Conservation (phyloP, 495 filamentous ascomycete species). For the Aspergillus diversus region DNA sequence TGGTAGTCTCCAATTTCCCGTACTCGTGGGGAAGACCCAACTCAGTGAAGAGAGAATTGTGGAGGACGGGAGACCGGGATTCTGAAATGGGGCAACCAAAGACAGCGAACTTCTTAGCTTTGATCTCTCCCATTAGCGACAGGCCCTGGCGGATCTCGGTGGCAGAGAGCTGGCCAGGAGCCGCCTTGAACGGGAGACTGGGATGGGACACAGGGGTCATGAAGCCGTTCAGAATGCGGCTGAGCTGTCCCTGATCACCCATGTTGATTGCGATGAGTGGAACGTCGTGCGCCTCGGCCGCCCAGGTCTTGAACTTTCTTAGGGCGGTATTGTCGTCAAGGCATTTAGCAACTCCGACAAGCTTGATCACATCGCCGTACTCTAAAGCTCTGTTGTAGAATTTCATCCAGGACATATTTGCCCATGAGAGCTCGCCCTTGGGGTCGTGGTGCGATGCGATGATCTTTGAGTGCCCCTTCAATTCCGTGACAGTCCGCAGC, state of each 20-base stretch:
- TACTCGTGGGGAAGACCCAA: constrained; percentile 89
- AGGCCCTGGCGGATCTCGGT: constrained; percentile 82
- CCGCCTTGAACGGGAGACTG: constrained; percentile 84
- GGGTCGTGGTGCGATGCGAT: constrained; percentile 97
- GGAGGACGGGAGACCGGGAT: constrained; percentile 84
- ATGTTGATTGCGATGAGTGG: constrained; percentile 97
- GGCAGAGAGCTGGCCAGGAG: constrained; percentile 91
- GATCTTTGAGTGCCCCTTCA: constrained; percentile 75
- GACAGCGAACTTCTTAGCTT: constrained; percentile 77
- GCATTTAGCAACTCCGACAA: constrained; percentile 78
- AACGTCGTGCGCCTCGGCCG: constrained; percentile 67
- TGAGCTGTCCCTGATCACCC: constrained; percentile 85
- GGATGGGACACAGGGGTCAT: constrained; percentile 96
- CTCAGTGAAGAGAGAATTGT: constrained; percentile 81
- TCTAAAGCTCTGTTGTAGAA: constrained; percentile 86
- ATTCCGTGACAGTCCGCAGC: constrained; percentile 64
- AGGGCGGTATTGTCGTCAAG: constrained; percentile 87
- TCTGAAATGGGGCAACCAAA: constrained; percentile 82
- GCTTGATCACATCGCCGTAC: constrained; percentile 91
- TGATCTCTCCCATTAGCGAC: constrained; percentile 77
- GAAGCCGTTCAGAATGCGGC: constrained; percentile 86
- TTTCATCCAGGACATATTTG: constrained; percentile 82
- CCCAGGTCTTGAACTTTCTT: constrained; percentile 78
- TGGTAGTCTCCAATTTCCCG: constrained; percentile 73
- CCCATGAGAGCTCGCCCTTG: constrained; percentile 77